Percentiles rank a stretch among this genome's conserved stretches.
phyloP scores from a whole-genome alignment of 176 grass and related monocot genomes.

The Phragmites australis region DNA sequence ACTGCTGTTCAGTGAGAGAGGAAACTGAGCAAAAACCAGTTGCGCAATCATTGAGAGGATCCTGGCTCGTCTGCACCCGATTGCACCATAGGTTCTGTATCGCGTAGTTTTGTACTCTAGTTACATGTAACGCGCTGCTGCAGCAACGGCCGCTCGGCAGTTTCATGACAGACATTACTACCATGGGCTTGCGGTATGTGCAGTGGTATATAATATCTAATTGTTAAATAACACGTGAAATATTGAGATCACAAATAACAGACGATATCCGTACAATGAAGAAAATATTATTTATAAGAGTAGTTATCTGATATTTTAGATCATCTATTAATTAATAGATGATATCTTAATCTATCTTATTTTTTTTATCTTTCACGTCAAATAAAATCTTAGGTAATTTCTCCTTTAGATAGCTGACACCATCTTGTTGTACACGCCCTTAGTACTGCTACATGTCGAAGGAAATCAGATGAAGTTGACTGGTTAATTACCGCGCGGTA shows the following conservation, averaged over 20 bases:
- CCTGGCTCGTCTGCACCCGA: neutral
- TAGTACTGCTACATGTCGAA: neutral
- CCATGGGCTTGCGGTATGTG: no score
- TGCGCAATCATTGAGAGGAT: conserved; percentile 8
- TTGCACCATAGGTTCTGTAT: neutral
- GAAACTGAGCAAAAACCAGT: neutral
- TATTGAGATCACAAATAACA: no score
- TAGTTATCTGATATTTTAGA: no score
- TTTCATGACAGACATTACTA: neutral
- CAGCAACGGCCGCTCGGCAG: neutral
- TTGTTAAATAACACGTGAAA: no score
- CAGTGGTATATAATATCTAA: neutral
- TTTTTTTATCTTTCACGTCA: no score
- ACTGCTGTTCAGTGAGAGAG: neutral
- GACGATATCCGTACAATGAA: no score
- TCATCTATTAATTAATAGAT: no score
- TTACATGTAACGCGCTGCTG: neutral
- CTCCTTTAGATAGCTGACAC: no score
- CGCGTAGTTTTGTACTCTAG: neutral
- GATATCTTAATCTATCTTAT: no score
- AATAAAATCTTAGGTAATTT: no score
- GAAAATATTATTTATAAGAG: no score
- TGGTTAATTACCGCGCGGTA: neutral
- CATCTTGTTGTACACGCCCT: no score
- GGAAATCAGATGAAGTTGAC: neutral